Evolutionary conservation across 2,329 filamentous ascomycete species (phyloP), one percentile per base, ranked within the genome.

Genomic region (Fusarium pseudograminearum): DNA sequence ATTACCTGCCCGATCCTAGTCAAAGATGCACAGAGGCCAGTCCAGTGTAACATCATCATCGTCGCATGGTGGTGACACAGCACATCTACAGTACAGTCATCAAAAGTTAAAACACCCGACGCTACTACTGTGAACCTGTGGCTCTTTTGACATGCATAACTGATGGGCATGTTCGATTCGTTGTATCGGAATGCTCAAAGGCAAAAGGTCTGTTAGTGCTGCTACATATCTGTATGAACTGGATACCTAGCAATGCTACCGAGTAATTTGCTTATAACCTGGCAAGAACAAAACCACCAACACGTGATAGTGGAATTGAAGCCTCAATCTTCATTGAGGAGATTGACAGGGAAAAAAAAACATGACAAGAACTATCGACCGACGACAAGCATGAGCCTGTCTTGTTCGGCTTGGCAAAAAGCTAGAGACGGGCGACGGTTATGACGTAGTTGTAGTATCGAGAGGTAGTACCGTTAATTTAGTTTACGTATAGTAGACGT

Each of bases 31-130:
- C 24, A 5, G 24, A 44, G 41, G 22, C 22, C 41, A 53, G 46
- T 30, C 34, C 45, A 45, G 30, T 20, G 42, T 52, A 69, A 22
- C 54, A 68, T 67, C 58, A 69, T 61, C 50, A 66, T 61, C 42
- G n/a, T 20, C 61, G 50, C 54, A 34, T 11, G 41, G 54, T 69
- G 50, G 41, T 69, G 44, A 66, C 61, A 69, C 51, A 67, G 58
- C 55, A 42, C 51, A 34, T 42, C 22, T 51, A 44, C 33, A n/a
- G 34, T 50, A 14, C 18, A 52, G 18, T 10, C 24, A 26, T 22
- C n/a, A 20, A 28, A 38, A 40, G 33, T 36, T 15, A 28, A 41
- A 20, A 18, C 18, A 41, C 30, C 36, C 36, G 36, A 40, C 36
- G 9, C n/a, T 22, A 40, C 31, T 26, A 30, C 53, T 36, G 41